Evolutionary conservation across 2,329 filamentous ascomycete species (phyloP), one percentile per base, ranked within the genome.

Genomic region (Claviceps sp.): DNA sequence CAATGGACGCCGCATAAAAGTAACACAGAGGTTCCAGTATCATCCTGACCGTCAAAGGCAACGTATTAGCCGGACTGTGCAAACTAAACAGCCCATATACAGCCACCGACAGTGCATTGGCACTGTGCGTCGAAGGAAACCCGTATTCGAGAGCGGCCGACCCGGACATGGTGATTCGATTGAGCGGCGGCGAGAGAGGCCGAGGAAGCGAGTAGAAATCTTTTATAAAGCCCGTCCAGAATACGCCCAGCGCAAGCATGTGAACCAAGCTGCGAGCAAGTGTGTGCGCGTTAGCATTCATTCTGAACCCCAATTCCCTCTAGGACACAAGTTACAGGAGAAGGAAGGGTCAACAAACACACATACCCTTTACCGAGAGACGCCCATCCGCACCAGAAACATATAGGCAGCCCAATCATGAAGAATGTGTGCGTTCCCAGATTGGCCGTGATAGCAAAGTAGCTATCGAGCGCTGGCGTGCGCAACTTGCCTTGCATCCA

Each of bases 391-490:
- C 88, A 95, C 93, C 93, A 98, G 72, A 97, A 97, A 59, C 95
- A 78, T 57, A 97, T 88, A 5, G 93, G 93, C 62, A 98, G 72
- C 53, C 88, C 85, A 58, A 95, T 78, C 90, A 97, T 97, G 75
- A 96, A 98, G 73, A 96, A 97, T 0, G 93, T 98, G 69, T 98
- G 93, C 0, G 93, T 98, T 58, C 93, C 88, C 51, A 97, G 79
- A 67, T 97, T 98, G 56, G 93, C 93, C 0, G 90, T 95, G 58
- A 94, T 88, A 49, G 93, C 91, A 69, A 98, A 98, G 73, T 96
- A 98, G 56, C 88, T 88, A 69, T 98, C 93, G 61, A 97, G 82
- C 8, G 86, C 78, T 1, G 88, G 88, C 20, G 87, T 85, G 62
- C 91, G 86, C 65, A 91, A 69, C 64, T 75, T 81, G 58, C 83